Conservation (phyloP, 1,139 yeast species). For the Geotrichum bryndzae region DNA sequence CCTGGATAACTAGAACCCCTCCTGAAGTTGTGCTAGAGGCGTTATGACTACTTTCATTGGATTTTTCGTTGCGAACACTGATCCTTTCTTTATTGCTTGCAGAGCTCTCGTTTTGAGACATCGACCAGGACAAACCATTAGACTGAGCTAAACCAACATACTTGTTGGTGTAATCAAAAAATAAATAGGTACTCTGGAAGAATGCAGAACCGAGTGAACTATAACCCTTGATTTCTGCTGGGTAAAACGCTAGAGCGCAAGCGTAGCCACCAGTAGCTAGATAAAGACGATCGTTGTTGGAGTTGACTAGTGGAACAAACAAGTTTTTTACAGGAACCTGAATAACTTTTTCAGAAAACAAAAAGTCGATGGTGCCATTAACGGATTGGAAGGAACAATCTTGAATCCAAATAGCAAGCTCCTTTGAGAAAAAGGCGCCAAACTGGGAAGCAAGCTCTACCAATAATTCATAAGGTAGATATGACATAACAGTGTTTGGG, state of each 20-base stretch:
- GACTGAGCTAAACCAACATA: conserved; percentile 54
- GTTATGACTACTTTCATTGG: background rate
- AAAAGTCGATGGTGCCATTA: conserved; percentile 51
- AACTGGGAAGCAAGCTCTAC: conserved; percentile 67
- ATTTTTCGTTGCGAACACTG: background rate
- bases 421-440: conserved; percentile 57
- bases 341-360: conserved; percentile 49
- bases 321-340: conserved; percentile 50
- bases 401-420: conserved; percentile 56
- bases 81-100: background rate
- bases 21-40: background rate
- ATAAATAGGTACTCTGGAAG: conserved; percentile 51
- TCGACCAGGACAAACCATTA: conserved; percentile 18
- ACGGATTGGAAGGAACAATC: conserved; percentile 50
- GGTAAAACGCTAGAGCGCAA: conserved; percentile 53
- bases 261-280: conserved; percentile 50
- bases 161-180: conserved; percentile 58
- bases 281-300: conserved; percentile 35
- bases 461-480: conserved; percentile 54
- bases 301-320: conserved; percentile 39
- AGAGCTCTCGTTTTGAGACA: background rate
- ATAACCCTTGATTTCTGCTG: conserved; percentile 48
- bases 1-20: background rate
- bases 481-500: conserved; percentile 48
- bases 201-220: conserved; percentile 59